These are phyloP conservation scores for Clausena lansium DNA, from an alignment of 345 rosid species.

Conservation along the genomic window DNA sequence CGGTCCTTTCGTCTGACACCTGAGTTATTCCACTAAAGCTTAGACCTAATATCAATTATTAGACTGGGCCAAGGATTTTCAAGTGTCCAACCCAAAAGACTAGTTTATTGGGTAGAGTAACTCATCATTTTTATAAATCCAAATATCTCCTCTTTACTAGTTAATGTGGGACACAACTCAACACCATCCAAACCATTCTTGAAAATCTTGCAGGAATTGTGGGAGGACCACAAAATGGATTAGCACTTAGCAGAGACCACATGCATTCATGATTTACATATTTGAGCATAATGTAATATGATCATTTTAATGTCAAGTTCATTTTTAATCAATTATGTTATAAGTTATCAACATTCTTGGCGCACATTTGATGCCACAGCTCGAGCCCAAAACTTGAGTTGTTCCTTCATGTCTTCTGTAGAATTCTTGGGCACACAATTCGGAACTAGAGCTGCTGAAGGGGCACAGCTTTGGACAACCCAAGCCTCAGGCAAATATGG, in stretches of 20 bases:
- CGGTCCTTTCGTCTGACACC: too few species aligned
- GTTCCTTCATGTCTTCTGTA: conserved; percentile 53
- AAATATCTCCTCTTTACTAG: too few species aligned
- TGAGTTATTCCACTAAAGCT: too few species aligned
- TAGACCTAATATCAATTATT: too few species aligned
- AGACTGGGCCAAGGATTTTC: too few species aligned
- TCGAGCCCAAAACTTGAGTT: conserved; percentile 72
- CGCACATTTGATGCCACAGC: conserved; percentile 69
- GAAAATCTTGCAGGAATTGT: background rate
- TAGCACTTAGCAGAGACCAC: conserved; percentile 8
- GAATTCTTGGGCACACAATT: conserved; percentile 39
- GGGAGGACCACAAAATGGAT: background rate
- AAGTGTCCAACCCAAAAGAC: too few species aligned
- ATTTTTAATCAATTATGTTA: background rate
- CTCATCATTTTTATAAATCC: too few species aligned
- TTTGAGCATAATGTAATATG: background rate
- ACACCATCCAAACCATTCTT: background rate
- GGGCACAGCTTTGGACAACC: conserved; percentile 29
- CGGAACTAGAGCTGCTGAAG: conserved; percentile 34
- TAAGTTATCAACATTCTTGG: conserved; percentile 38
- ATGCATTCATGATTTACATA: background rate
- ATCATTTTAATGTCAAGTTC: background rate
- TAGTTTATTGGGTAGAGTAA: too few species aligned
- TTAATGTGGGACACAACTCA: too few species aligned
- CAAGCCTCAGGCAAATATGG: conserved; percentile 44